Percentiles rank a stretch among this genome's conserved stretches.
Evolutionary conservation across 1,284 basidiomycete genomes (phyloP).

Genomic region (Austroboletus niveus): DNA sequence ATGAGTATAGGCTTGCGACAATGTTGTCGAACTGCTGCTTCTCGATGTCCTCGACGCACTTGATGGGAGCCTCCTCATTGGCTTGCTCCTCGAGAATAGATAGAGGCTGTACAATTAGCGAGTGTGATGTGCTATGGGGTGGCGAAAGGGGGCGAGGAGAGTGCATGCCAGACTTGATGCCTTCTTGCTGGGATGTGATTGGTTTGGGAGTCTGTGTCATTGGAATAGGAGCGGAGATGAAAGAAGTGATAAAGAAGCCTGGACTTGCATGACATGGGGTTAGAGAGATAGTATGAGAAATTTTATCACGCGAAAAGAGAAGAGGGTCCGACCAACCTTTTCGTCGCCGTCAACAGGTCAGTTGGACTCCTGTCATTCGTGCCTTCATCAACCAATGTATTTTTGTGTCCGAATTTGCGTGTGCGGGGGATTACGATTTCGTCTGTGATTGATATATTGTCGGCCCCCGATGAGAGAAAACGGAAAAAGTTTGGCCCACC

Average conservation of each 20-base stretch:
- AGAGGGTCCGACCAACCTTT: slow-evolving; percentile 23
- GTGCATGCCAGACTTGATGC: slow-evolving; percentile 14
- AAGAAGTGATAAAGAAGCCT: slow-evolving; percentile 35
- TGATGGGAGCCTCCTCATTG: slow-evolving; percentile 10
- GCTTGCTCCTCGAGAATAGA: slow-evolving; percentile 16
- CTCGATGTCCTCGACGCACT: slow-evolving; percentile 3
- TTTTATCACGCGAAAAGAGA: slow-evolving; percentile 13
- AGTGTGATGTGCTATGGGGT: slow-evolving; percentile 31
- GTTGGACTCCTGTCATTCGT: slow-evolving; percentile 1
- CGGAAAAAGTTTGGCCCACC: slow-evolving; percentile 30
- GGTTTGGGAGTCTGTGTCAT: slow-evolving; percentile 16
- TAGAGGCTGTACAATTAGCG: slow-evolving; percentile 41
- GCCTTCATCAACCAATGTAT: slow-evolving; percentile 6
- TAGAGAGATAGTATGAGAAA: slow-evolving; percentile 22
- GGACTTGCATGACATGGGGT: slow-evolving; percentile 31
- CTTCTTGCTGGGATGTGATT: slow-evolving; percentile 17
- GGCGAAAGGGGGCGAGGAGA: slow-evolving; percentile 33
- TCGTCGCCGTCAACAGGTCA: slow-evolving; percentile 16
- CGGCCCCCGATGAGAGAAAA: not conserved
- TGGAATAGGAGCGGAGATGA: slow-evolving; percentile 32
- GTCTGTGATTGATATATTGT: slow-evolving; percentile 20
- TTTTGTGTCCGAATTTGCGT: slow-evolving; percentile 28
- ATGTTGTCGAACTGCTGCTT: slow-evolving; percentile 24
- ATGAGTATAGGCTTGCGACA: slow-evolving; percentile 29
- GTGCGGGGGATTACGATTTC: slow-evolving; percentile 32